Conservation (phyloP, 805 yeast genomes). For the Zygosaccharomyces pseudorouxii region DNA sequence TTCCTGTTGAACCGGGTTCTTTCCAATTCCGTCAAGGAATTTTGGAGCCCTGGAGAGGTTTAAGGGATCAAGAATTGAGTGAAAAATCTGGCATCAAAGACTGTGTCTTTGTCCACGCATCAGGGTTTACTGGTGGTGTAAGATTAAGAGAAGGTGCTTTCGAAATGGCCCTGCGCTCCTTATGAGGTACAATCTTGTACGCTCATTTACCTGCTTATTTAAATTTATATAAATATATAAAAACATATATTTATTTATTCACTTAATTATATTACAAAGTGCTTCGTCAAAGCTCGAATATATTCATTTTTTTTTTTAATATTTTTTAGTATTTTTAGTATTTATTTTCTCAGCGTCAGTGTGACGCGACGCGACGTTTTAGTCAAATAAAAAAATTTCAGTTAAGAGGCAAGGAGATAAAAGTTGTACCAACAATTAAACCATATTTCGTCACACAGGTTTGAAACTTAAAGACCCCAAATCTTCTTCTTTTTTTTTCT, state of each 20-base stretch:
- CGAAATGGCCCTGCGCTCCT: slow-evolving; percentile 55
- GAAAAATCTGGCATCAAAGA: slow-evolving; percentile 75
- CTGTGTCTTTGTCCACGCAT: slow-evolving; percentile 90
- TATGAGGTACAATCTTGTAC: slow-evolving; percentile 14
- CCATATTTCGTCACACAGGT: neutral
- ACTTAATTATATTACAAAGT: too few relatives aligned
- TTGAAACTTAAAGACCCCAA: neutral
- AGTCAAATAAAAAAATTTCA: neutral
- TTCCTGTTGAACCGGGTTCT: slow-evolving; percentile 70
- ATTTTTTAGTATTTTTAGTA: neutral
- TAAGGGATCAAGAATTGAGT: slow-evolving; percentile 80
- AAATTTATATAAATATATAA: neutral
- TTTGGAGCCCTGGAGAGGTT: slow-evolving; percentile 93
- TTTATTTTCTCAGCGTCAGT: neutral
- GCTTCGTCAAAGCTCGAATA: too few relatives aligned
- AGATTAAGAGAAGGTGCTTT: slow-evolving; percentile 73
- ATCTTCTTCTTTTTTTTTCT: too few relatives aligned
- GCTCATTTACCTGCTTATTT: neutral
- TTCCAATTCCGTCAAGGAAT: slow-evolving; percentile 83
- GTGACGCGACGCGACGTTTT: neutral
- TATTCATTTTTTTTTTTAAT: neutral
- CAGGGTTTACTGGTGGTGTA: slow-evolving; percentile 97
- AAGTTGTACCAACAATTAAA: neutral
- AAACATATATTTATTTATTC: neutral
- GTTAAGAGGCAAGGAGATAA: neutral